A percentile compares a stretch with the other conserved stretches of the same genome.
These are phyloP conservation scores for Colletotrichum godetiae DNA, from an alignment of 2,329 filamentous ascomycete genomes.

Conservation along the genomic window DNA sequence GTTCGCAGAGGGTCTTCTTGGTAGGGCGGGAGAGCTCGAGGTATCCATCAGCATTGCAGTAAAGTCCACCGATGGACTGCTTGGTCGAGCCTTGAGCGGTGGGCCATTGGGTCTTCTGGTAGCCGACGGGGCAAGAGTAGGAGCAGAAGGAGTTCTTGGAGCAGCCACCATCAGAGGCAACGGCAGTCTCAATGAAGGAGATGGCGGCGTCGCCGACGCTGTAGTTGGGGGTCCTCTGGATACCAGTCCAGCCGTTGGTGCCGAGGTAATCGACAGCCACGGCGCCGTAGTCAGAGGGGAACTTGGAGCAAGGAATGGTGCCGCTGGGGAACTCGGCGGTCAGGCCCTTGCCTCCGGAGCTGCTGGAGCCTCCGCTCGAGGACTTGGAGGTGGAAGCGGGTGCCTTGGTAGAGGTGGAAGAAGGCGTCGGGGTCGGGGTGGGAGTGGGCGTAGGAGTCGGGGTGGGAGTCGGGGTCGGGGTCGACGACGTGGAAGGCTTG, in stretches of 20 bases:
- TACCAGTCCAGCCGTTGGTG: constrained; percentile 81
- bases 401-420: constrained; percentile 38
- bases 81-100: constrained; percentile 78
- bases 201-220: constrained; percentile 64
- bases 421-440: constrained; percentile 33
- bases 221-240: constrained; percentile 73
- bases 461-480: constrained; percentile 42
- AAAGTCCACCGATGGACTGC: constrained; percentile 89
- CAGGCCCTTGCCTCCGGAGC: constrained; percentile 62
- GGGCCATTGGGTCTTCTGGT: constrained; percentile 94
- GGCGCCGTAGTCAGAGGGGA: constrained; percentile 86
- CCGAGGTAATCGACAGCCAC: constrained; percentile 75
- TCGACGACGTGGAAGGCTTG: constrained; percentile 47
- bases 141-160: constrained; percentile 80
- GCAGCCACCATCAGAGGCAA: constrained; percentile 69
- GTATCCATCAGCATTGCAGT: constrained; percentile 79
- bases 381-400: constrained; percentile 41
- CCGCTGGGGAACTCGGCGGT: constrained; percentile 80
- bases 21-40: constrained; percentile 79
- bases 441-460: constrained; percentile 40
- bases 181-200: constrained; percentile 72
- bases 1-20: constrained; percentile 79
- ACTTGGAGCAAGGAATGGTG: constrained; percentile 74
- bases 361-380: constrained; percentile 39
- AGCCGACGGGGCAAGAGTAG: constrained; percentile 91